A percentile compares a stretch with the other conserved stretches of the same genome.
phyloP scores from a whole-genome alignment of 73 alveolate species.

The Durusdinium trenchii region DNA sequence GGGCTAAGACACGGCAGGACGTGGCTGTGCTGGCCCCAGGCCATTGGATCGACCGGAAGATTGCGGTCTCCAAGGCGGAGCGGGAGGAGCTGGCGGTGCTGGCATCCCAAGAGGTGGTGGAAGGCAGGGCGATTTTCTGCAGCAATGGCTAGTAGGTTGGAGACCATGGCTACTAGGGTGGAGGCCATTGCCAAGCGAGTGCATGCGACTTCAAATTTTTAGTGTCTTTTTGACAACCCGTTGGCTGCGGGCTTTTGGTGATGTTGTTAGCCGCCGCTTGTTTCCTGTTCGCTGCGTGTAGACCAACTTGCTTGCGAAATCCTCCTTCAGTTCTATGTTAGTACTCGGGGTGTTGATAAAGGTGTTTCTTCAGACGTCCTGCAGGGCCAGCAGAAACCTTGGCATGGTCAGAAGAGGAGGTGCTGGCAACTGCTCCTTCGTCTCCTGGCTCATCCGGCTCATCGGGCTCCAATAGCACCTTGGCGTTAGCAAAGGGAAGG shows the following conservation, averaged over 20 bases:
- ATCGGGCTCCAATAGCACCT: no score
- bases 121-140: neutral
- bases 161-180: no score
- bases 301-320: no score
- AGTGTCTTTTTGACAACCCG: neutral
- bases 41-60: conserved; percentile 62
- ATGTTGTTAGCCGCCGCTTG: no score
- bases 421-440: conserved; percentile 67
- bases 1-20: neutral
- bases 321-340: no score
- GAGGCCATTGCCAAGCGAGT: neutral
- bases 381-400: neutral
- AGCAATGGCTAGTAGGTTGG: no score
- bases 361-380: neutral
- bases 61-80: conserved; percentile 24
- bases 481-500: no score
- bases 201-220: neutral
- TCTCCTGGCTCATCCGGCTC: no score
- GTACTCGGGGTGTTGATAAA: no score
- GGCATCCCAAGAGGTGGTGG: no score
- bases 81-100: conserved; percentile 38
- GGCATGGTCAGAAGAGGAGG: conserved; percentile 78
- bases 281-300: no score
- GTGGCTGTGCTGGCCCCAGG: conserved; percentile 15
- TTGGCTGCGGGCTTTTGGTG: neutral